Evolutionary conservation across 768 basidiomycete species (phyloP).

Genomic region (Podaxis carcinomalis): DNA sequence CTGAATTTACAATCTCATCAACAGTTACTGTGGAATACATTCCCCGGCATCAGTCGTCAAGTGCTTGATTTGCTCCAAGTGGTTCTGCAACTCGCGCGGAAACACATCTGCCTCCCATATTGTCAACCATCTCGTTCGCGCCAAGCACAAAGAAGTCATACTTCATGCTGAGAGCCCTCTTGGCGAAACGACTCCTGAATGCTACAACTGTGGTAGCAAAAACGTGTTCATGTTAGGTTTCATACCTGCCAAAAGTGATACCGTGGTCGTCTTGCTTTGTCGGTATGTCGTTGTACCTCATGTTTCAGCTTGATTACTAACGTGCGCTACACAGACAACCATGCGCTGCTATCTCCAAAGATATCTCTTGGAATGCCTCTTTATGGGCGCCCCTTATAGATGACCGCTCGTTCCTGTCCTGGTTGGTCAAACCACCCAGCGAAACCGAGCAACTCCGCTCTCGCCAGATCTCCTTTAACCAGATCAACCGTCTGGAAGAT

Average conservation of each 20-base stretch:
- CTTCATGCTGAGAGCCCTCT: slow-evolving; percentile 92
- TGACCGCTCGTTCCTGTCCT: slow-evolving; percentile 97
- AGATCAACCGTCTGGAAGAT: slow-evolving; percentile 97
- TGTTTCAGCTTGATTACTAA: slow-evolving; percentile 1
- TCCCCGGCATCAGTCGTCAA: slow-evolving; percentile 97
- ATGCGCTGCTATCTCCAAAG: slow-evolving; percentile 94
- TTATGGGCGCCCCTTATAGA: slow-evolving; percentile 99
- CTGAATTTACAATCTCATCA: slow-evolving; percentile 11
- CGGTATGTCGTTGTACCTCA: slow-evolving; percentile 54
- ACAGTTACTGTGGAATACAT: slow-evolving; percentile 96
- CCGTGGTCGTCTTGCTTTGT: slow-evolving; percentile 95
- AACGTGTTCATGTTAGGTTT: slow-evolving; percentile 99
- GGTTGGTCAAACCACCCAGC: slow-evolving; percentile 96
- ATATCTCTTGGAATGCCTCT: slow-evolving; percentile 97
- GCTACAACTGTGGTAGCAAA: slow-evolving; percentile 98
- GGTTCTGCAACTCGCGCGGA: slow-evolving; percentile 99
- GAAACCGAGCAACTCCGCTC: slow-evolving; percentile 96
- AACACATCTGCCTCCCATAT: slow-evolving; percentile 99
- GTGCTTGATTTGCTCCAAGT: slow-evolving; percentile 86
- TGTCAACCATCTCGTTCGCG: slow-evolving; percentile 97
- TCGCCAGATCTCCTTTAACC: slow-evolving; percentile 93
- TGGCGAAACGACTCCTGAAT: slow-evolving; percentile 97
- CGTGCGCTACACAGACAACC: slow-evolving; percentile 68
- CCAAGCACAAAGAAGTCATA: slow-evolving; percentile 98
- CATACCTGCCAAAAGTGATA: slow-evolving; percentile 98